Evolutionary conservation across 495 filamentous ascomycete species (phyloP), one percentile per base, ranked within the genome.

Genomic region (Xylaria longipes): DNA sequence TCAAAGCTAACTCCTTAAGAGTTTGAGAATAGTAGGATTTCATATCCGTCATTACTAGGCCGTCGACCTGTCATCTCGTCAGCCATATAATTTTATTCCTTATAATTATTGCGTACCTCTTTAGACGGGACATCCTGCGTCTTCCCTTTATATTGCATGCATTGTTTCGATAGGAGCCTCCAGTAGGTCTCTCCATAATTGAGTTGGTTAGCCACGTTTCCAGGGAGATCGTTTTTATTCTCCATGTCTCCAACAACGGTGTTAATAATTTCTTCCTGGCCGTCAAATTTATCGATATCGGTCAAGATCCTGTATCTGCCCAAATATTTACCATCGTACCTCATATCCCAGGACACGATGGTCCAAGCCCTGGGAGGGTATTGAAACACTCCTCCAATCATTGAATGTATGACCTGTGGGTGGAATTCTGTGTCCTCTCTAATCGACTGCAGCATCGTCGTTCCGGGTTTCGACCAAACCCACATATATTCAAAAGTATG

Each of bases 11-110:
- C 29, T 11, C 37, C 0, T 9, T 11, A n/a, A 3, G 2, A 9
- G 50, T 57, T 11, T 20, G 3, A n/a, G 4, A 15, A 14, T 20
- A n/a, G 14, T 58, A 58, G 3, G 31, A 35, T 58, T 35, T 33
- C 31, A 58, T 58, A 58, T 58, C 56, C 7, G 3, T 15, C 56
- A 58, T 58, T 58, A 58, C 56, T 35, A 58, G 56, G 56, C 56
- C 56, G 6, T 58, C 56, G 9, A 58, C 3, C 56, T 58, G 20
- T 33, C 9, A n/a, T 58, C 29, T 35, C 6, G 56, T 58, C 15
- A 58, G 56, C 5, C 9, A 20, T 58, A 9, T 35, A 15, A 35
- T 35, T 14, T 20, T 8, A 37, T 54, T 35, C 17, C 12, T 58
- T 5, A 15, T 35, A 20, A 31, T 31, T 20, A 35, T 17, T 1